These are phyloP conservation scores for Paramecium caudatum DNA, from an alignment of 73 alveolate genomes.

Conservation along the genomic window DNA sequence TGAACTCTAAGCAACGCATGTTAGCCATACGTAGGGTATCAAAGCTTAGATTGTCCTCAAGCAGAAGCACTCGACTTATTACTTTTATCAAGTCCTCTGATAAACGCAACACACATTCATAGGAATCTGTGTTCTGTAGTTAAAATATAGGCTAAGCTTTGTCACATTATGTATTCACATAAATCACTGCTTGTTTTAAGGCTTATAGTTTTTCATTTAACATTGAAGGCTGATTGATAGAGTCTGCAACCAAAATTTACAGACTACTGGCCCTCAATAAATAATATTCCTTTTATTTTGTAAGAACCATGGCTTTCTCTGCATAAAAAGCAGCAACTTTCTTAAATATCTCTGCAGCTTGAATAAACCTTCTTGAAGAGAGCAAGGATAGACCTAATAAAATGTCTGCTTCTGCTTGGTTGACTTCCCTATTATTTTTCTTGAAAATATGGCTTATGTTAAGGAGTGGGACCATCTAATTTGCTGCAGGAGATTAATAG, in stretches of 20 bases:
- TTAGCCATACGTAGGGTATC: conserved; percentile 64
- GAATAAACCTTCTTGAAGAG: conserved; percentile 56
- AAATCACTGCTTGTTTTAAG: conserved; percentile 15
- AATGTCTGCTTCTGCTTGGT: conserved; percentile 57
- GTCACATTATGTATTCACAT: not conserved
- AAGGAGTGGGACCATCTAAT: conserved; percentile 35
- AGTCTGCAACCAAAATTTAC: conserved; percentile 47
- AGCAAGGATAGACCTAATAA: conserved; percentile 32
- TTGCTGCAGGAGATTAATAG: conserved; percentile 44
- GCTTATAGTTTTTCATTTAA: conserved; percentile 47
- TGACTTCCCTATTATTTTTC: conserved; percentile 12
- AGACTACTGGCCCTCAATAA: conserved; percentile 53
- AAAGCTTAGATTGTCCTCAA: conserved; percentile 17
- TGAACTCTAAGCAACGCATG: conserved; percentile 54
- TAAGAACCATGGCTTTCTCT: not conserved
- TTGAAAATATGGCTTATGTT: conserved; percentile 62
- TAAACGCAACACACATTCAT: conserved; percentile 46
- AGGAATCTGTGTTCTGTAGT: conserved; percentile 42
- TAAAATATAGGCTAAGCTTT: not conserved
- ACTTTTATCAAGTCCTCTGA: conserved; percentile 42
- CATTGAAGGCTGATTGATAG: conserved; percentile 64
- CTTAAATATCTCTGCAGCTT: conserved; percentile 66
- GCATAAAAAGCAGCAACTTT: conserved; percentile 55
- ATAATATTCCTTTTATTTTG: conserved; percentile 27
- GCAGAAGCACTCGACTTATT: conserved; percentile 10